Base-by-base conservation (phyloP, 768 basidiomycete genomes). In the Termitomyces sp. region DNA sequence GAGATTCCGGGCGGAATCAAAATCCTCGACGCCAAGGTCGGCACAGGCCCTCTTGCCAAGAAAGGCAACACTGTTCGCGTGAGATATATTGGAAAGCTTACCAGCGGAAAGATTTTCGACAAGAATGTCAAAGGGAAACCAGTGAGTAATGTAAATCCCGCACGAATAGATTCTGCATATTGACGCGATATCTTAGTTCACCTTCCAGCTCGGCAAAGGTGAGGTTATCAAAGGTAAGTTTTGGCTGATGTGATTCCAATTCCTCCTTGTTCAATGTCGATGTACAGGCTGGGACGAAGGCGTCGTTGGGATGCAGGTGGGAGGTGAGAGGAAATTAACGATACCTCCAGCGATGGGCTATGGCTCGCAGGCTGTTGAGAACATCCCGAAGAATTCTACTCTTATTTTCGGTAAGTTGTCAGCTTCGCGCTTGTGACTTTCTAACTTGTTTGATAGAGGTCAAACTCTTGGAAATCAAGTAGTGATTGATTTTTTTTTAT, bases 41-140 rank as follows among this genome's bases (percentile, higher is more conserved):
- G 96, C 44, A 81, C 80, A 1, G 96, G 96, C n/a, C 83, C 89
- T 37, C 76, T 78, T 64, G 93, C 90, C 17, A 97, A 95, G 77
- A 82, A 84, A 53, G 95, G 95, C 15, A 84, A 87, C 71, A 85
- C 75, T 42, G 79, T 97, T 47, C 76, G 75, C 52, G 90, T 98
- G 87, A 78, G 96, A 55, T 98, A 98, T 71, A 86, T 98, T 62
- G 96, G 96, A 61, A 96, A 94, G 74, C 77, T 97, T 42, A 69
- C 73, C 50, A 83, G 85, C 58, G 89, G 88, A 62, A 86, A 83
- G 62, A 60, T 84, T 19, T 93, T 93, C 61, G 92, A 94, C 72
- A 75, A 79, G 61, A 93, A 93, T 70, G 81, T 77, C 60, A 87
- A 84, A 69, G 95, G 95, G 62, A 87, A 88, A 64, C 92, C 93